Evolutionary conservation across 1,284 basidiomycete genomes (phyloP).

Genomic region (Pseudozyma sp.): DNA sequence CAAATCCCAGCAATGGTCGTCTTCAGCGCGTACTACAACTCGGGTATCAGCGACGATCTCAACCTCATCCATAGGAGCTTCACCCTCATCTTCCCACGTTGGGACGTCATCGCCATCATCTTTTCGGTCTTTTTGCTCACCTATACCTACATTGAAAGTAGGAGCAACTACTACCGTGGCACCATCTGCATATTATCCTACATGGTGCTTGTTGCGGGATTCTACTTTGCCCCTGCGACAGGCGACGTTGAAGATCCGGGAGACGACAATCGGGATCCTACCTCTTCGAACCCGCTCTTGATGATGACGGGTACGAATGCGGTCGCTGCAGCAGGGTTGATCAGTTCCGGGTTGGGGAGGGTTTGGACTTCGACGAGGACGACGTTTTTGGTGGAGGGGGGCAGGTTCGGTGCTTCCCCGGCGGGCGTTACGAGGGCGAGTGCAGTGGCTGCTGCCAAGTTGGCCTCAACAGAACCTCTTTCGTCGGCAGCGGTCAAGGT

Average conservation of each 20-base stretch:
- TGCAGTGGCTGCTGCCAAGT: conserved; percentile 3
- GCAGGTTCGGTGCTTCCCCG: conserved; percentile 32
- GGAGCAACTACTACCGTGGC: conserved; percentile 83
- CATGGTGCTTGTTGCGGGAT: conserved; percentile 64
- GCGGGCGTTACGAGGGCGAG: conserved; percentile 12
- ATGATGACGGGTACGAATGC: conserved; percentile 3
- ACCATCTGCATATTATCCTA: conserved; percentile 65
- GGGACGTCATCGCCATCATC: conserved; percentile 97
- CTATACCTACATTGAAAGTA: conserved; percentile 98
- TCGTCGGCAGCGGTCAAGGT: no score
- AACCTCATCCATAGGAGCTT: conserved; percentile 55
- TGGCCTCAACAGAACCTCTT: no score
- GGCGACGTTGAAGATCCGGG: conserved; percentile 60
- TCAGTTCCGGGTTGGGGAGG: neutral
- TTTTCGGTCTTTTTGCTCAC: conserved; percentile 85
- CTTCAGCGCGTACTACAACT: conserved; percentile 92
- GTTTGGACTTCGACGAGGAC: conserved; percentile 6
- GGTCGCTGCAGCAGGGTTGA: conserved; percentile 4
- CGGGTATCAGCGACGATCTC: conserved; percentile 74
- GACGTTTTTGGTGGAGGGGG: conserved; percentile 23
- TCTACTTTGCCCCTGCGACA: conserved; percentile 65
- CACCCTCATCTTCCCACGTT: conserved; percentile 90
- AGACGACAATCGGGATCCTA: conserved; percentile 36
- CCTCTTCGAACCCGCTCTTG: neutral
- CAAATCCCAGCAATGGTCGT: conserved; percentile 99